Evolutionary conservation across 495 filamentous ascomycete species (phyloP), one percentile per base, ranked within the genome.

Genomic region (Trichoderma reesei): DNA sequence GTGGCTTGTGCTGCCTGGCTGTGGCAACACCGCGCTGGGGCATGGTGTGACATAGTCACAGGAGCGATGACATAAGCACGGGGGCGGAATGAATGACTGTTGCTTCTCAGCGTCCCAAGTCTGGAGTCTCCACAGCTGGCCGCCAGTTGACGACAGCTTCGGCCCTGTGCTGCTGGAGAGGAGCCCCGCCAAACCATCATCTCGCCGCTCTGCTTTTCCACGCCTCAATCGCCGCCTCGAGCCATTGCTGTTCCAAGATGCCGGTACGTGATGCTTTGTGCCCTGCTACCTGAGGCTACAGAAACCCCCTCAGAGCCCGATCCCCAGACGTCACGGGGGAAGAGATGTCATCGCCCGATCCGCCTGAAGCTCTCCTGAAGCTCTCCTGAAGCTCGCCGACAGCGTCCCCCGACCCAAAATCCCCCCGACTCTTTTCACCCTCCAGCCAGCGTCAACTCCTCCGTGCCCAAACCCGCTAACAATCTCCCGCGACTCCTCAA

Each of bases 401-500:
- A 37, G 3, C 54, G 33, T 13, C 16, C 3, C 7, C 42, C 6
- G 16, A 33, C 44, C 64, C 56, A 20, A 67, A 14, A 46, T 14
- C 4, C 46, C 16, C 16, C 46, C 46, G 16, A 54, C 46, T n/a
- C 46, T n/a, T 31, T n/a, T n/a, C n/a, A n/a, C n/a, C n/a, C n/a
- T n/a, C n/a, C n/a, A n/a, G n/a, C n/a, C n/a, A n/a, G n/a, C n/a
- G n/a, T n/a, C n/a, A n/a, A n/a, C n/a, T n/a, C n/a, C n/a, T n/a
- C n/a, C n/a, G n/a, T n/a, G n/a, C n/a, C n/a, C n/a, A 20, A 16
- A 18, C 51, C 26, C 34, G 51, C 51, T 56, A 56, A 67, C n/a
- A n/a, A n/a, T 61, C 62, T 54, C n/a, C n/a, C 8, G 9, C 4
- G 13, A n/a, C 62, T 13, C 36, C 42, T n/a, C 20, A 72, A 96